Evolutionary conservation across 2,329 filamentous ascomycete species (phyloP), one percentile per base, ranked within the genome.

Genomic region (Monosporascus sp.): DNA sequence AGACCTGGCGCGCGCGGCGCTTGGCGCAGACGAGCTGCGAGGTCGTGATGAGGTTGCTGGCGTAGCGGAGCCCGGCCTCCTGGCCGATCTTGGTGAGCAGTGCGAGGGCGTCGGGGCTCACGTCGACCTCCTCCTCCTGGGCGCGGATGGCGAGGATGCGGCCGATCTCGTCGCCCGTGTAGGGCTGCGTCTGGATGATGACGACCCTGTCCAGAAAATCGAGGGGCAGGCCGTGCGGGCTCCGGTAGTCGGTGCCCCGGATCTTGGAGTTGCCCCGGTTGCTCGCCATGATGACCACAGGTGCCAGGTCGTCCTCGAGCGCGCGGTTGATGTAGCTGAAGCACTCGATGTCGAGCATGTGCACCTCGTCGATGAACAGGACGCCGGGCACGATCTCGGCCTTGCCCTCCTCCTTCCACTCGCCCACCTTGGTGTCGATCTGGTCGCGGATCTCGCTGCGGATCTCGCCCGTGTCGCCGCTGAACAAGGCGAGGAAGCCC

Each of bases 371-470:
- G 65, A 99, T 96, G 78, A 99, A 99, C 7, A 99, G 77, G 7
- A 99, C 94, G 46, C 94, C 94, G 0, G 94, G 94, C 0, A 99
- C 91, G 51, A 99, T 97, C 74, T 96, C 92, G 3, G 94, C 94
- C 73, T 99, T 99, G 74, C 94, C 94, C 74, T 99, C 94, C 72
- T 99, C 94, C 73, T 96, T 97, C 94, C 94, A 99, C 73, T 99
- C 94, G 47, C 87, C 92, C 2, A 99, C 92, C 74, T 99, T 99
- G 62, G 90, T 97, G 76, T 99, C 96, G 79, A 99, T 99, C 77
- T 99, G 94, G 70, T 97, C 93, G 52, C 94, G 87, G 57, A 99
- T 93, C 72, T 99, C 94, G 70, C 90, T 95, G 65, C 94, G 82
- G 64, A 99, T 99, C 78, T 99, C 94, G 62, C 94, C 94, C 1